Conservation (phyloP, 179 eudicot species). For the Sideroxylon spinosum region DNA sequence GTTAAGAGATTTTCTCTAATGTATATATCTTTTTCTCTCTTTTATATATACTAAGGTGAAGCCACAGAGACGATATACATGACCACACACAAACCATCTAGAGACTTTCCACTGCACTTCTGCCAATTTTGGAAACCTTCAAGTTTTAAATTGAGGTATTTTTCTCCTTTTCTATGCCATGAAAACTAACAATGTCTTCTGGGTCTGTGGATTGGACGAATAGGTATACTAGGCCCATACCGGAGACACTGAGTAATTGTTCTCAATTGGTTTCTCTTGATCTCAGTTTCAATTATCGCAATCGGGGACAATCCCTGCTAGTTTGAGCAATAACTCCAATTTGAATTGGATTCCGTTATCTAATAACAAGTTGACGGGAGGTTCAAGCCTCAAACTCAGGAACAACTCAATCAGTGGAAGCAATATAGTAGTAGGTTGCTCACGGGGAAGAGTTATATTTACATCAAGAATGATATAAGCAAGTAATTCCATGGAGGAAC, state of each 20-base stretch:
- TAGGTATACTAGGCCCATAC: conserved; percentile 58
- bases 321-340: conserved; percentile 60
- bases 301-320: conserved; percentile 66
- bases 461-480: conserved; percentile 74
- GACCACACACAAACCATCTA: too few relatives aligned
- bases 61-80: too few relatives aligned
- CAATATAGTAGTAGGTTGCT: conserved; percentile 56
- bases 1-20: too few relatives aligned
- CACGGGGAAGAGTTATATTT: conserved; percentile 66
- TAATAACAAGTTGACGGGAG: conserved; percentile 55
- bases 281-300: conserved; percentile 72
- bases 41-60: too few relatives aligned
- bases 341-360: conserved; percentile 93
- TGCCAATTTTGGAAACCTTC: too few relatives aligned
- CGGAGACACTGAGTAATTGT: conserved; percentile 57
- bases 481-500: conserved; percentile 75
- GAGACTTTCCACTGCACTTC: too few relatives aligned
- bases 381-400: conserved; percentile 77
- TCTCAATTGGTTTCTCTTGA: conserved; percentile 70
- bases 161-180: too few relatives aligned
- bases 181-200: too few relatives aligned
- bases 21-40: too few relatives aligned
- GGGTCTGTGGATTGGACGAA: not conserved
- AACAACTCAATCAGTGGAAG: conserved; percentile 70
- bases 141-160: too few relatives aligned